phyloP scores from a whole-genome alignment of 805 yeast species.

The Metschnikowia gelsemii region DNA sequence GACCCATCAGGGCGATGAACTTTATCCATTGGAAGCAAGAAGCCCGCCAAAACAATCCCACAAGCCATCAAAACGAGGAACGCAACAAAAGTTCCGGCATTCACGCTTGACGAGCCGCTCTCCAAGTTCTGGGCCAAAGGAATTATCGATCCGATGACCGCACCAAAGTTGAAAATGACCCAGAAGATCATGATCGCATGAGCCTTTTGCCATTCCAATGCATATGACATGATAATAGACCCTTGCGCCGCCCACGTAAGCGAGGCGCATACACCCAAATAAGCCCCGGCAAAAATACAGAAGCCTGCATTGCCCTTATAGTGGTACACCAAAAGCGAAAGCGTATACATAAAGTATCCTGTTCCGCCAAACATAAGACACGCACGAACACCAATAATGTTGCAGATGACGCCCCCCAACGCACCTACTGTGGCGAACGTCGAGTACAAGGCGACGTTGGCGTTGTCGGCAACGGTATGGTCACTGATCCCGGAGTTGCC shows the following conservation, averaged over 20 bases:
- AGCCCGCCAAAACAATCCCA: slow-evolving; percentile 46
- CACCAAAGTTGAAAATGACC: slow-evolving; percentile 62
- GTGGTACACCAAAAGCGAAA: slow-evolving; percentile 49
- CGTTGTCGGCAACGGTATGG: slow-evolving; percentile 44
- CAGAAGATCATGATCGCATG: slow-evolving; percentile 54
- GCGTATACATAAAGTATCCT: slow-evolving; percentile 55
- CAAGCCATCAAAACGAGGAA: slow-evolving; percentile 50
- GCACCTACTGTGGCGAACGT: slow-evolving; percentile 59
- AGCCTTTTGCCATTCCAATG: slow-evolving; percentile 54
- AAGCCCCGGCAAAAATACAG: slow-evolving; percentile 56
- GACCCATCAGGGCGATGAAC: slow-evolving; percentile 53
- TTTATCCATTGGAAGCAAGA: slow-evolving; percentile 48
- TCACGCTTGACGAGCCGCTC: slow-evolving; percentile 31
- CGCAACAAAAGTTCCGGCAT: slow-evolving; percentile 53
- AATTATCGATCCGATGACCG: slow-evolving; percentile 56
- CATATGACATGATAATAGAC: slow-evolving; percentile 55
- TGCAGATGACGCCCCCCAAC: slow-evolving; percentile 55
- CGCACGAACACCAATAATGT: slow-evolving; percentile 46
- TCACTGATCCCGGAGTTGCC: slow-evolving; percentile 47
- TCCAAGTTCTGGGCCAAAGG: slow-evolving; percentile 56
- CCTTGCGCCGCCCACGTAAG: slow-evolving; percentile 62
- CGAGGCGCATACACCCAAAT: slow-evolving; percentile 55
- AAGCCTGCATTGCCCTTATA: slow-evolving; percentile 50
- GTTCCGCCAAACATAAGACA: slow-evolving; percentile 52
- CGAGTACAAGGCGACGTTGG: slow-evolving; percentile 52